Evolutionary conservation across 2,329 filamentous ascomycete species (phyloP).

Genomic region (Fusarium algeriense): DNA sequence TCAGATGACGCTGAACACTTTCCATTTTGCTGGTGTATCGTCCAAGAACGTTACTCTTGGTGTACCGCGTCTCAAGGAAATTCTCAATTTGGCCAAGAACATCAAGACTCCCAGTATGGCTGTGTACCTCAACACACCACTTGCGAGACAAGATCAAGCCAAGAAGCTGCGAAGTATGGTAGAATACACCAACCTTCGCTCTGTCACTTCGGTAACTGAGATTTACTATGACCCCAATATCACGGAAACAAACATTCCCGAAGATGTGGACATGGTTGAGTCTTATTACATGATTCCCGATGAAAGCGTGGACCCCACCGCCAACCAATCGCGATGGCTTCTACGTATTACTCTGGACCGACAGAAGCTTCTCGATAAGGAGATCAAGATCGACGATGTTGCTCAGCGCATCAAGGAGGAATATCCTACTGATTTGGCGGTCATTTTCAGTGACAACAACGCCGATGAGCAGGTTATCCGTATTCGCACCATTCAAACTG

Average conservation of each 20-base stretch:
- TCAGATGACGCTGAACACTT: slow-evolving; percentile 99
- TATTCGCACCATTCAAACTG: slow-evolving; percentile 78
- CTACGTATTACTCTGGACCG: slow-evolving; percentile 93
- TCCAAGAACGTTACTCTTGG: slow-evolving; percentile 99
- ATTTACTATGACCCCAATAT: slow-evolving; percentile 98
- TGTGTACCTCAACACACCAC: slow-evolving; percentile 79
- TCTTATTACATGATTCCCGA: slow-evolving; percentile 97
- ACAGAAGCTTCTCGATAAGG: slow-evolving; percentile 95
- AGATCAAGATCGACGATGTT: slow-evolving; percentile 90
- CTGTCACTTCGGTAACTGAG: slow-evolving; percentile 91
- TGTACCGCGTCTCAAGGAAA: slow-evolving; percentile 99
- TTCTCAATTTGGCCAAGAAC: slow-evolving; percentile 96
- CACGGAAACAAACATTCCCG: slow-evolving; percentile 84
- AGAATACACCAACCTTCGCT: slow-evolving; percentile 93
- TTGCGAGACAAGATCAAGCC: slow-evolving; percentile 80
- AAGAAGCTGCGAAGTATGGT: slow-evolving; percentile 89
- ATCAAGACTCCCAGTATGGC: slow-evolving; percentile 99
- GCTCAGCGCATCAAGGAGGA: slow-evolving; percentile 89
- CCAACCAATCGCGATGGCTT: slow-evolving; percentile 92
- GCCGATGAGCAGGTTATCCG: slow-evolving; percentile 95
- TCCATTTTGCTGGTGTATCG: slow-evolving; percentile 99
- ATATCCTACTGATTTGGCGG: slow-evolving; percentile 85
- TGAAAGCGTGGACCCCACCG: slow-evolving; percentile 70
- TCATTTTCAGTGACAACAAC: slow-evolving; percentile 99
- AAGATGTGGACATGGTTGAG: slow-evolving; percentile 93